Evolutionary conservation across 2,329 filamentous ascomycete species (phyloP), one percentile per base, ranked within the genome.

Genomic region (Clarireedia hainanense): DNA sequence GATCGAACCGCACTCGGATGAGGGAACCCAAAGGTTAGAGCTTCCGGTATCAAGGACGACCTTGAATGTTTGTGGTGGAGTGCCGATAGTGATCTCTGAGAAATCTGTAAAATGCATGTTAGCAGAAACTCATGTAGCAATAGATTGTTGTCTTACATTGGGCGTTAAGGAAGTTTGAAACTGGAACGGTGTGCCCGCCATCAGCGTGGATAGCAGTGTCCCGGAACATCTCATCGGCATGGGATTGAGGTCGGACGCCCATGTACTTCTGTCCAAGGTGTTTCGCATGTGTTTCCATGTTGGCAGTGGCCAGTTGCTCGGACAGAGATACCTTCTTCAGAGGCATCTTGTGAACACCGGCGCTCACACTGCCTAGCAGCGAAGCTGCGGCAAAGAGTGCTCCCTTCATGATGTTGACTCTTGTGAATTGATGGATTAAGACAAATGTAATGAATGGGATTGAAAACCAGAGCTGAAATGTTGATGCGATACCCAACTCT

Each of bases 11-110:
- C 95, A 99, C 70, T 90, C 80, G 56, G 83, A 79, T 24, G 91
- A 96, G 40, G 95, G 95, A 58, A 99, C 91, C 95, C 95, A 99
- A 61, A 99, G 83, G 80, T 99, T 99, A 72, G 94, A 97, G 80
- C 91, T 96, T 68, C 94, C 94, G 27, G 94, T 99, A 74, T 99
- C 94, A 62, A 99, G 86, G 62, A 99, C 88, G 64, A 99, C 95
- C 83, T 99, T 99, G 85, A 99, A 99, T 65, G 76, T 80, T 78
- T 99, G 94, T 36, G 94, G 86, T 63, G 94, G 94, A 49, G 86
- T 92, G 63, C 94, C 94, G 72, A 99, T 83, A 65, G 84, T 81
- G 72, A 99, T 96, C 74, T 96, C 91, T 65, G 92, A 95, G 83
- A 96, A 99, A 80, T 99, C 91, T 95, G 59, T 1, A 6, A 36